phyloP scores from a whole-genome alignment of 2,329 filamentous ascomycete species.

The Neofusicoccum kwambonambiense region DNA sequence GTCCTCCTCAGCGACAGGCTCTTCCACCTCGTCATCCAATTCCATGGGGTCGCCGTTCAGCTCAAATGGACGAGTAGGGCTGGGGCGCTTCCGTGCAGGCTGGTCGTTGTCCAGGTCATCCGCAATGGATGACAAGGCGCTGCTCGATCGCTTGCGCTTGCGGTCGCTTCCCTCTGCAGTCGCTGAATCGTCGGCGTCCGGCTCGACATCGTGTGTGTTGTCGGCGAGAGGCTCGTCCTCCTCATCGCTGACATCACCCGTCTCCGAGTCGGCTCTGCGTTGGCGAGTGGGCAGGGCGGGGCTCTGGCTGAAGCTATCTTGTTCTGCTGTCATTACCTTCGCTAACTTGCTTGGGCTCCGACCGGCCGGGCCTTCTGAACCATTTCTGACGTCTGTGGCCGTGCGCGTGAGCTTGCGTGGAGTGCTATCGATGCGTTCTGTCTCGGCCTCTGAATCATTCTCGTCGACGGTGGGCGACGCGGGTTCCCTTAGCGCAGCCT shows the following conservation, averaged over 20 bases:
- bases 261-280: neutral
- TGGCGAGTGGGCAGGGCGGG: neutral
- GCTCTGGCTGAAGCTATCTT: conserved; percentile 23
- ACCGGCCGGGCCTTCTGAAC: conserved; percentile 33
- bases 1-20: neutral
- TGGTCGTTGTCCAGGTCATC: conserved; percentile 33
- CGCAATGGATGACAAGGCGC: conserved; percentile 36
- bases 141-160: conserved; percentile 48
- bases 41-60: conserved; percentile 33
- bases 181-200: conserved; percentile 2
- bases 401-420: conserved; percentile 60
- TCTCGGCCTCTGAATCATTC: conserved; percentile 83
- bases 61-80: conserved; percentile 25
- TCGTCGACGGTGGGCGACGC: conserved; percentile 42
- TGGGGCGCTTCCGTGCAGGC: conserved; percentile 39
- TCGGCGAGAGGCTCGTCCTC: conserved; percentile 4
- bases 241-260: conserved; percentile 12
- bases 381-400: conserved; percentile 33
- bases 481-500: conserved; percentile 24
- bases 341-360: conserved; percentile 39
- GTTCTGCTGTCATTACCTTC: conserved; percentile 33
- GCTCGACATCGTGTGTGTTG: neutral
- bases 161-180: conserved; percentile 24
- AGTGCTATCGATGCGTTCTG: conserved; percentile 88
- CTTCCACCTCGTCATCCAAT: conserved; percentile 23